phyloP scores from a whole-genome alignment of 495 filamentous ascomycete genomes.

The Podospora conica region DNA sequence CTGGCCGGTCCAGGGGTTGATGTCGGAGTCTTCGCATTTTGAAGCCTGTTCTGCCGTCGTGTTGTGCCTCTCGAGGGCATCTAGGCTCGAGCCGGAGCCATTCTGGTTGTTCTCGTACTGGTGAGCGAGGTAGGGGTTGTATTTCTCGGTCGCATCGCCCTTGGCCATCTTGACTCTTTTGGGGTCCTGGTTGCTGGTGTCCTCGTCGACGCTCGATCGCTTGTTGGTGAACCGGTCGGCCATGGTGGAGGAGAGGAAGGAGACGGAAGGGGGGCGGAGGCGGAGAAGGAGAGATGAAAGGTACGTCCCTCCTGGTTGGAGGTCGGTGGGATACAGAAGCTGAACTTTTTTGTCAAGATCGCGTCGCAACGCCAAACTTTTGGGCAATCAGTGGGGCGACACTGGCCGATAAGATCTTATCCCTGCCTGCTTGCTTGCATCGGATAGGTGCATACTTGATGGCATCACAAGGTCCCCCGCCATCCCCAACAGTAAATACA shows the following conservation, averaged over 20 bases:
- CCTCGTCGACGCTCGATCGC: constrained; percentile 26
- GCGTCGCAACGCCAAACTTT: constrained; percentile 8
- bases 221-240: constrained; percentile 15
- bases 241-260: neutral
- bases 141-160: constrained; percentile 30
- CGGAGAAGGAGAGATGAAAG: neutral
- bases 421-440: neutral
- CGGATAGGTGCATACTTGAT: neutral
- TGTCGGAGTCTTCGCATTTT: constrained; percentile 70
- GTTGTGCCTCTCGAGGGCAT: constrained; percentile 65
- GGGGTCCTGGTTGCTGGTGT: constrained; percentile 22
- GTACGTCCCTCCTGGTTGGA: constrained; percentile 3
- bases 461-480: neutral
- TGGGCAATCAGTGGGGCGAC: constrained; percentile 10
- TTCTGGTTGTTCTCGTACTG: constrained; percentile 53
- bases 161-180: constrained; percentile 33
- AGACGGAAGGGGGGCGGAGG: neutral
- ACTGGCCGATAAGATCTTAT: constrained; percentile 16
- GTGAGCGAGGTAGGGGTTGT: constrained; percentile 89
- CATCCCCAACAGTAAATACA: neutral
- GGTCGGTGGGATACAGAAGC: constrained; percentile 6
- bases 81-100: constrained; percentile 47
- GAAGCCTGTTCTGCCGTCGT: constrained; percentile 73
- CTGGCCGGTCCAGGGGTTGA: constrained; percentile 76
- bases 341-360: constrained; percentile 18